Evolutionary conservation across 495 filamentous ascomycete genomes (phyloP).

Genomic region (Hypoxylon perforatum): DNA sequence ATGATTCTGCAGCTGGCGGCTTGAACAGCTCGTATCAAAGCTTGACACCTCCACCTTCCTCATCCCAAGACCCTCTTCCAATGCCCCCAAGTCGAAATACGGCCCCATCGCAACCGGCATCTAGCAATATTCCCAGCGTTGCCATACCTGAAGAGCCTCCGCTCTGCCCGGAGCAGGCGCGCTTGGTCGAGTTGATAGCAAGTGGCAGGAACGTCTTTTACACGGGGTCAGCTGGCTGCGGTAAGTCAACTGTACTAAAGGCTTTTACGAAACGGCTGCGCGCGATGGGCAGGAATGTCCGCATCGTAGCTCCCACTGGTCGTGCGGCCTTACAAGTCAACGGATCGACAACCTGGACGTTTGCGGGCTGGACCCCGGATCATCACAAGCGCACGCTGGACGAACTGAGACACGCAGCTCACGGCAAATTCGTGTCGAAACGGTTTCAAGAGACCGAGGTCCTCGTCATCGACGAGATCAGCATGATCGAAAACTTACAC

Average conservation of each 20-base stretch:
- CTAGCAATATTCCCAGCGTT: background rate
- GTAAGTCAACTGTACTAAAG: slow-evolving; percentile 68
- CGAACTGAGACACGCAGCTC: slow-evolving; percentile 15
- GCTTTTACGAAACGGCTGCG: slow-evolving; percentile 55
- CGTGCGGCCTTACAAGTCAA: slow-evolving; percentile 64
- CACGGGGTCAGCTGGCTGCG: slow-evolving; percentile 70
- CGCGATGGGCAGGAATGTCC: slow-evolving; percentile 48
- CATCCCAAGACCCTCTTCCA: background rate
- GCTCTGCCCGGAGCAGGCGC: slow-evolving; percentile 35
- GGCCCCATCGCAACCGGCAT: background rate
- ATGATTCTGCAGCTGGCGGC: background rate
- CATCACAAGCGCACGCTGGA: slow-evolving; percentile 37
- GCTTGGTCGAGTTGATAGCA: slow-evolving; percentile 29
- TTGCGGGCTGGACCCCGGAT: slow-evolving; percentile 63
- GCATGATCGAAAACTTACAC: slow-evolving; percentile 65
- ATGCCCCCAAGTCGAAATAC: background rate
- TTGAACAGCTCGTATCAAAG: background rate
- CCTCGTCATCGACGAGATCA: slow-evolving; percentile 58
- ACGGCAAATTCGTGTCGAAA: slow-evolving; percentile 23
- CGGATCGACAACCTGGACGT: slow-evolving; percentile 65
- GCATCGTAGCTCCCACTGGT: slow-evolving; percentile 68
- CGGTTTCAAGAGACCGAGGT: slow-evolving; percentile 56
- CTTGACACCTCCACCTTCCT: slow-evolving; percentile 9
- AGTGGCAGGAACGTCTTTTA: slow-evolving; percentile 67
- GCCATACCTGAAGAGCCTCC: slow-evolving; percentile 17